These are phyloP conservation scores for Fusarium coicis DNA, from an alignment of 2,329 filamentous ascomycete species.

Conservation along the genomic window DNA sequence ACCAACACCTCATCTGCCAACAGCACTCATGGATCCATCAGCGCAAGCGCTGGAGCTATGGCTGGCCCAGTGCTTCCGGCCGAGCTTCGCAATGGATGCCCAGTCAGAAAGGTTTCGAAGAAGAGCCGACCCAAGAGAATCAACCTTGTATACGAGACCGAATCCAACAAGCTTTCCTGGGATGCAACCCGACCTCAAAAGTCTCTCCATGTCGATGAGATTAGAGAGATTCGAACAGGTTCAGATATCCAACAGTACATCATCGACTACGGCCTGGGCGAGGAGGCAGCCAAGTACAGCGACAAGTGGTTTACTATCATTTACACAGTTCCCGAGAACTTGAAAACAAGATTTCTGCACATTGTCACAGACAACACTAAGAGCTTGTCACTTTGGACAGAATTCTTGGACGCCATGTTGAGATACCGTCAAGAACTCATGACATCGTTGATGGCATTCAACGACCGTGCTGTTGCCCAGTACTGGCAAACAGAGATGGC, in stretches of 20 bases:
- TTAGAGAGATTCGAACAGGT: constrained; percentile 87
- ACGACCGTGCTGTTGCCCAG: constrained; percentile 80
- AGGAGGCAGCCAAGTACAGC: constrained; percentile 61
- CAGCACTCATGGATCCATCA: constrained; percentile 60
- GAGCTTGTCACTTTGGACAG: constrained; percentile 82
- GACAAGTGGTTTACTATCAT: constrained; percentile 89
- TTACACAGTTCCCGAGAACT: constrained; percentile 81
- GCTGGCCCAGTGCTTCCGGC: constrained; percentile 80
- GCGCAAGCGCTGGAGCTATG: constrained; percentile 55
- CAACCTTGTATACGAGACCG: constrained; percentile 77
- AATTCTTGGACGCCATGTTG: constrained; percentile 84
- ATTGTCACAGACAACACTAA: constrained; percentile 81
- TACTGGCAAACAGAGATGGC: constrained; percentile 91
- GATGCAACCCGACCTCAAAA: constrained; percentile 82
- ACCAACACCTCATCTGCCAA: constrained; percentile 60
- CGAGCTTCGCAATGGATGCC: constrained; percentile 80
- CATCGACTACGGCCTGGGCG: constrained; percentile 79
- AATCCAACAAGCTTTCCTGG: constrained; percentile 89
- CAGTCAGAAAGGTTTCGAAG: constrained; percentile 85
- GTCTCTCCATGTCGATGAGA: constrained; percentile 92
- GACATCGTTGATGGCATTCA: constrained; percentile 87
- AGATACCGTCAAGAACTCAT: constrained; percentile 90
- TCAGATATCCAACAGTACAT: constrained; percentile 89
- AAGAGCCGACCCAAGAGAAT: constrained; percentile 78
- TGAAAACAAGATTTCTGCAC: constrained; percentile 88